Evolutionary conservation across 192 early-diverging fungal genomes (phyloP).

Genomic region (Phycomyces nitens): DNA sequence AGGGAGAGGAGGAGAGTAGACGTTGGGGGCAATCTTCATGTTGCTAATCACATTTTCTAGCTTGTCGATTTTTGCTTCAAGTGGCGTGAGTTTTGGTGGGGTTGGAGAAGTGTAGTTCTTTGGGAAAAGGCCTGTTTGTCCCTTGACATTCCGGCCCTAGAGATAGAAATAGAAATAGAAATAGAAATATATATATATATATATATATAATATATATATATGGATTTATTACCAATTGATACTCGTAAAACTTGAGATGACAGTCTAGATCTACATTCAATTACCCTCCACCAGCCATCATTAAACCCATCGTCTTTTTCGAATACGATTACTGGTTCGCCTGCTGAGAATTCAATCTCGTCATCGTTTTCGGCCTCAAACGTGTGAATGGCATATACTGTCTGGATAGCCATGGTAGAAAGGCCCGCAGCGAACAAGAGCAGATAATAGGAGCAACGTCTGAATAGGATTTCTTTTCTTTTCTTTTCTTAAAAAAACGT

Average conservation of each 20-base stretch:
- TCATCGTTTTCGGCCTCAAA: conserved; percentile 63
- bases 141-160: conserved; percentile 63
- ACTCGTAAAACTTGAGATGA: no score
- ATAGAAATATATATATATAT: no score
- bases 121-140: conserved; percentile 69
- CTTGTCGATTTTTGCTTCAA: not conserved
- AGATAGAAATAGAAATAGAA: no score
- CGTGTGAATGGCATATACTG: conserved; percentile 53
- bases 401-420: conserved; percentile 20
- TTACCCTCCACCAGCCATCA: conserved; percentile 82
- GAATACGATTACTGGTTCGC: conserved; percentile 65
- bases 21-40: not conserved
- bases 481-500: not conserved
- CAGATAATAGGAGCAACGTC: not conserved
- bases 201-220: no score
- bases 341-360: conserved; percentile 61
- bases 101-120: conserved; percentile 55
- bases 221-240: no score
- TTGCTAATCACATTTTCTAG: not conserved
- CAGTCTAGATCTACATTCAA: no score
- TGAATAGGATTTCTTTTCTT: not conserved
- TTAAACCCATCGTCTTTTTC: conserved; percentile 66
- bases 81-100: not conserved
- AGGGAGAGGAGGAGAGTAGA: not conserved
- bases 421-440: not conserved